Base-by-base conservation (phyloP, 2,329 filamentous ascomycete genomes). In the Cercospora citrullina region DNA sequence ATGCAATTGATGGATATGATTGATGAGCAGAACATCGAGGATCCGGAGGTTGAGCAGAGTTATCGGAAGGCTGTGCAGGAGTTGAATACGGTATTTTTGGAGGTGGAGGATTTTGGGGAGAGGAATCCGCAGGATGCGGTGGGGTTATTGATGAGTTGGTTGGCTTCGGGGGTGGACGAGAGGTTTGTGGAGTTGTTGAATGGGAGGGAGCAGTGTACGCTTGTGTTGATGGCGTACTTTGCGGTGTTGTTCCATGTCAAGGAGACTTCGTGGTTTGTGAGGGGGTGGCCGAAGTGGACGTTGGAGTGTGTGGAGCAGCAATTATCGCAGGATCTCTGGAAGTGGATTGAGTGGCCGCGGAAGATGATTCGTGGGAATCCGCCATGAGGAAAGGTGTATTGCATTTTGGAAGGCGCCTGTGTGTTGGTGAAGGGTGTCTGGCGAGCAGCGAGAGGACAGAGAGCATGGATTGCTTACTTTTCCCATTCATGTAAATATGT, bases 271-370 rank as follows among this genome's bases (percentile, higher is more conserved):
- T 72, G 68, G 70, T 70, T 64, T 66, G 53, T 65, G 57, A 45
- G 60, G 3, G 63, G 60, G 3, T 72, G 70, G 68, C 55, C 64
- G 6, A 42, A 59, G n/a, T 72, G 68, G 70, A 69, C 66, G 2
- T 33, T 68, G 48, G 64, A 70, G 9, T 64, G 68, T 59, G 65
- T 68, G 4, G 48, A 59, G 21, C 5, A 14, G 8, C 39, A 68
- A 57, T 42, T 71, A 9, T 30, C 58, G 6, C 23, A 31, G 30
- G 57, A 60, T 31, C 61, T 67, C 33, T 33, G 18, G 8, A 53
- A 65, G 30, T 72, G 68, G 70, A 60, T 65, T 12, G 64, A 65
- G 10, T 72, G 70, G 70, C 65, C 70, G 53, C 28, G 55, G 28
- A 66, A 48, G 42, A 51, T 57, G 21, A 45, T 64, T 59, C 55